Conservation (phyloP, 2,329 filamentous ascomycete genomes). For the Fusarium sp. region DNA sequence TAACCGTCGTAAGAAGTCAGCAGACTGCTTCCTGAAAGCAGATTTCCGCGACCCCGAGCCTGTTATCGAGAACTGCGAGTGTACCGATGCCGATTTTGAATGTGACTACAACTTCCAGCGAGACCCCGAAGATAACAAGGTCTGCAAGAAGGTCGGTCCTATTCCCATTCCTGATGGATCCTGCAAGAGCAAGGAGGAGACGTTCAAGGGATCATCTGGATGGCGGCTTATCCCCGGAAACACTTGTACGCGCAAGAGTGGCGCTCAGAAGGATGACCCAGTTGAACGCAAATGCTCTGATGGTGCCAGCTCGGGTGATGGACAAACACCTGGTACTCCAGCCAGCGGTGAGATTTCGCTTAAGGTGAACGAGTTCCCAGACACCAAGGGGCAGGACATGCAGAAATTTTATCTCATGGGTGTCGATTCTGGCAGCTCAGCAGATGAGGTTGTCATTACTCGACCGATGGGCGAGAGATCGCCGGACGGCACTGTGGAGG, state of each 20-base stretch:
- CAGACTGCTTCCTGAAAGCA: slow-evolving; percentile 88
- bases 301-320: slow-evolving; percentile 50
- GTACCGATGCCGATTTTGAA: slow-evolving; percentile 87
- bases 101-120: slow-evolving; percentile 93
- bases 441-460: slow-evolving; percentile 78
- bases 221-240: slow-evolving; percentile 92
- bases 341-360: slow-evolving; percentile 74
- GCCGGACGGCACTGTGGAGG: slow-evolving; percentile 44
- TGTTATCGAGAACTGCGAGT: slow-evolving; percentile 80
- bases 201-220: slow-evolving; percentile 86
- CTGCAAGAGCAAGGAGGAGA: slow-evolving; percentile 76
- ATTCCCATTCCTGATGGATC: slow-evolving; percentile 75
- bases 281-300: slow-evolving; percentile 83
- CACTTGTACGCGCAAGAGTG: slow-evolving; percentile 71
- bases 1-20: slow-evolving; percentile 83
- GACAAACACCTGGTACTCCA: slow-evolving; percentile 59
- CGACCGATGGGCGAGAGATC: slow-evolving; percentile 56
- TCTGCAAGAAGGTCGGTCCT: slow-evolving; percentile 73
- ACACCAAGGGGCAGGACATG: slow-evolving; percentile 62
- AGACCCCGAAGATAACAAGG: slow-evolving; percentile 69
- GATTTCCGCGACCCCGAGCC: slow-evolving; percentile 83
- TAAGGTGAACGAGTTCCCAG: slow-evolving; percentile 68
- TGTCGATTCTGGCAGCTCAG: slow-evolving; percentile 68
- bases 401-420: slow-evolving; percentile 83
- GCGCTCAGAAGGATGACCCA: slow-evolving; percentile 74